Base-by-base conservation (phyloP, 306 rosid species). In the Quercus suber region DNA sequence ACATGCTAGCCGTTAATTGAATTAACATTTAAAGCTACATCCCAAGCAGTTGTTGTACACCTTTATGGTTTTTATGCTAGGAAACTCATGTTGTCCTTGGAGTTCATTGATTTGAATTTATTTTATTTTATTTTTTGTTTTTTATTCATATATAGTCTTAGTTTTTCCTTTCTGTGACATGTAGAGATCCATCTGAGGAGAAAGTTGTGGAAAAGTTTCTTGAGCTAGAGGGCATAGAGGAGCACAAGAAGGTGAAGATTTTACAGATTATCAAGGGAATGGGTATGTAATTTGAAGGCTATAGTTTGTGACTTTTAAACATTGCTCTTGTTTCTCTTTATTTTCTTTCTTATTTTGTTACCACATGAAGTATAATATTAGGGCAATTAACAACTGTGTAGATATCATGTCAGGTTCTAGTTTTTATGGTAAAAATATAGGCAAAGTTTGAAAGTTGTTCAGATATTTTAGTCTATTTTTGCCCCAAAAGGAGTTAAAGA, bases 131-230 rank as follows among this genome's bases (percentile, higher is more conserved):
- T 69, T 60, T 15, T 70, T 52, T 23, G 14, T 52, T 43, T 14
- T 65, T 73, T 13, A 13, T 28, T 30, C 64, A 3, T 61, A 2
- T 61, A 52, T 10, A 35, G 27, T 27, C 37, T 51, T 19, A 23
- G 20, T 74, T 37, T 58, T 58, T 57, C 69, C 33, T 13, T 58
- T 20, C 73, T 82, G 59, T 73, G 55, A 72, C 58, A 61, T 83
- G 49, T 61, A 94, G 98, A 79, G 95, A 94, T 87, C 92, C 89
- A 23, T 81, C 90, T 1, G 89, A 94, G 84, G 94, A 89, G 65
- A 91, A 84, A 73, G 14, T 88, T 76, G 92, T 88, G 74, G 91
- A 86, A 79, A 84, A 78, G 82, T 94, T 92, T 90, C 97, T 94
- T 14, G 81, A 82, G 18, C 89, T 87, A 83, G 92, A 85, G 79